Base-by-base conservation (phyloP, 306 rosid species). In the Glycine latifolia region DNA sequence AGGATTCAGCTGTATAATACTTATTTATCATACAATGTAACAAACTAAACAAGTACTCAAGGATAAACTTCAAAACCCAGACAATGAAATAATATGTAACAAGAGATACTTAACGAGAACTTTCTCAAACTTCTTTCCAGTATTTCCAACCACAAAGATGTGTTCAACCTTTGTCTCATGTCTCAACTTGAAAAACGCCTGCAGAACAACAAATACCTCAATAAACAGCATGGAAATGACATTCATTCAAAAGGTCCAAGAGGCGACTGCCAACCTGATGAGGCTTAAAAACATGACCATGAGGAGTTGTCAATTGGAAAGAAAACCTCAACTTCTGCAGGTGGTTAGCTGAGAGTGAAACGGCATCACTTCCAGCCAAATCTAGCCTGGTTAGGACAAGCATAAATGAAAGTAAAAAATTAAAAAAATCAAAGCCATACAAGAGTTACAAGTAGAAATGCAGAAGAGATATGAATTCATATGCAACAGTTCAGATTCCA, bases 111-210 rank as follows among this genome's bases (percentile, higher is more conserved):
- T 92, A 83, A 96, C 99, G 20, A 94, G 94, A 87, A 84, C 67
- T 52, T 80, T 89, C 97, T 92, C 94, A 81, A 94, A 96, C 84
- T 91, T 86, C 85, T 93, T 89, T 87, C 95, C 97, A 2, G 88
- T 86, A 85, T 79, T 88, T 48, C 90, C 94, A 20, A 96, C 94
- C 75, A 89, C 89, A 88, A 96, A 96, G 70, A 91, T 81, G 87
- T 96, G 99, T 70, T 96, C 98, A 87, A 89, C 88, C 72, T 88
- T 89, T 67, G 91, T 84, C 84, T 92, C 97, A 67, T 96, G 99
- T 50, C 81, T 94, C 90, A 96, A 87, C 87, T 86, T 93, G 54
- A 96, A 89, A 87, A 96, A 87, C 62, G 90, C 98, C 99, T 96
- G 92, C 91, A 89, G 68, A 71, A 62, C 26, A 85, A 87, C 10